phyloP scores from a whole-genome alignment of 2,329 filamentous ascomycete genomes.

The Graphilbum sp. region DNA sequence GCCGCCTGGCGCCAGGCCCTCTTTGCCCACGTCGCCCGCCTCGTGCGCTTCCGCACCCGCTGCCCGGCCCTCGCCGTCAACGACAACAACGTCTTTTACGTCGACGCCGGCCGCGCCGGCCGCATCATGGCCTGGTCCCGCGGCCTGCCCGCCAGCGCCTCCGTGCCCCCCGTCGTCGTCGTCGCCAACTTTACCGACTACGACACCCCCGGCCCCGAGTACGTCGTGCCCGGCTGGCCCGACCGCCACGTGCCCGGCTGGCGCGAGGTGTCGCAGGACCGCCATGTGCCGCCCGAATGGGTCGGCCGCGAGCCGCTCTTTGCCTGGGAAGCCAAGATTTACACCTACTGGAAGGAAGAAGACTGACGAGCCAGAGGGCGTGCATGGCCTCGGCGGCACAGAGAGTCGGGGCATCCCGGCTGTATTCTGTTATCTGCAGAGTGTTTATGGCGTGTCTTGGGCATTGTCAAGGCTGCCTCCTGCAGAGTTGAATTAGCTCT shows the following conservation, averaged over 20 bases:
- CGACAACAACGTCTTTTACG: conserved; percentile 12
- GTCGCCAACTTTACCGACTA: conserved; percentile 12
- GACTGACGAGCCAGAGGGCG: too few relatives aligned
- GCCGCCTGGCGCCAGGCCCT: conserved; percentile 10
- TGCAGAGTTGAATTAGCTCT: too few relatives aligned
- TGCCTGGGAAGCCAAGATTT: conserved; percentile 13
- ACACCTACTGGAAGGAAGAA: conserved; percentile 11
- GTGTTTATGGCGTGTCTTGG: too few relatives aligned
- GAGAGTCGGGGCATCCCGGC: too few relatives aligned
- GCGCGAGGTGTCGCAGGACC: conserved; percentile 11
- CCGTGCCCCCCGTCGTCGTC: conserved; percentile 9
- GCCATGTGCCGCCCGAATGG: conserved; percentile 11
- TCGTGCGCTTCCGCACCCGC: conserved; percentile 10
- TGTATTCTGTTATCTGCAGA: too few relatives aligned
- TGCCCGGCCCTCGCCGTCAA: conserved; percentile 12
- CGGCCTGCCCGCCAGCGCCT: conserved; percentile 3
- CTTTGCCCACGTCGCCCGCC: conserved; percentile 11
- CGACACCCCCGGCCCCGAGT: conserved; percentile 9
- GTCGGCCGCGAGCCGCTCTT: conserved; percentile 11
- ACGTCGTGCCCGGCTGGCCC: conserved; percentile 12
- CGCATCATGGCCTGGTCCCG: conserved; percentile 11
- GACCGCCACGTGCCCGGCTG: conserved; percentile 6
- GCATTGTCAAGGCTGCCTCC: too few relatives aligned
- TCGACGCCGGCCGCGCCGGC: conserved; percentile 8
- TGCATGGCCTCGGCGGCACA: too few relatives aligned